Conservation (phyloP, 2,329 filamentous ascomycete genomes). For the Aspergillus neoniger region DNA sequence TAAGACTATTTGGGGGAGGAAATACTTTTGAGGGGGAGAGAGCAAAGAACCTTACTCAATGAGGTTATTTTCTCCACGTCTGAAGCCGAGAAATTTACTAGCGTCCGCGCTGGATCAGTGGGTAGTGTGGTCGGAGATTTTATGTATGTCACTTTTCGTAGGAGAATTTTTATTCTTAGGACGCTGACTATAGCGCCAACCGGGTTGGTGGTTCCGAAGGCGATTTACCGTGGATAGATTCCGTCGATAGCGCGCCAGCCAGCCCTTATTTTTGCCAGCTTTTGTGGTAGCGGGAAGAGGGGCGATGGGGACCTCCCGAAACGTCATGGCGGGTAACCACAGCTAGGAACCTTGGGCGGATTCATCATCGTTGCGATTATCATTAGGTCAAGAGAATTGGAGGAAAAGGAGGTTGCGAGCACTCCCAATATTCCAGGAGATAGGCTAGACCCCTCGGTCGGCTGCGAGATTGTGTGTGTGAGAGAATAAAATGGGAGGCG, state of each 20-base stretch:
- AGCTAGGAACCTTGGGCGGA: neutral
- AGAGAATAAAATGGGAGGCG: neutral
- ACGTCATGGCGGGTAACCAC: slow-evolving; percentile 1
- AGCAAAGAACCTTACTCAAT: slow-evolving; percentile 10
- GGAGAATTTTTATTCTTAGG: slow-evolving; percentile 3
- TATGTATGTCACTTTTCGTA: neutral
- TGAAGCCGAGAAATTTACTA: slow-evolving; percentile 10
- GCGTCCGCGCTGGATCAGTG: slow-evolving; percentile 4
- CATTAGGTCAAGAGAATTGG: neutral
- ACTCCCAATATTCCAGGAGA: neutral
- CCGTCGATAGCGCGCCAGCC: neutral
- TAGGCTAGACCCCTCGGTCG: neutral
- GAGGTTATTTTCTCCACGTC: slow-evolving; percentile 14
- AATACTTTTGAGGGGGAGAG: neutral
- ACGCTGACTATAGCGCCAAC: neutral
- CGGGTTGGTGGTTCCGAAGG: slow-evolving; percentile 3
- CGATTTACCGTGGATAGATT: slow-evolving; percentile 2
- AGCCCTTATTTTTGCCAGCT: neutral
- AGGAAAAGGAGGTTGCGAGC: neutral
- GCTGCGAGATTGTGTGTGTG: neutral
- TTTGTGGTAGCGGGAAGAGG: slow-evolving; percentile 1
- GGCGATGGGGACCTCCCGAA: neutral
- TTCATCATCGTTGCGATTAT: neutral
- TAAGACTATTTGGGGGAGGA: neutral
- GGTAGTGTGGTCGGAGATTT: slow-evolving; percentile 8